Percentiles rank a stretch among this genome's conserved stretches.
phyloP scores from a whole-genome alignment of 768 basidiomycete species.

The Lactifluus hygrophoroides region DNA sequence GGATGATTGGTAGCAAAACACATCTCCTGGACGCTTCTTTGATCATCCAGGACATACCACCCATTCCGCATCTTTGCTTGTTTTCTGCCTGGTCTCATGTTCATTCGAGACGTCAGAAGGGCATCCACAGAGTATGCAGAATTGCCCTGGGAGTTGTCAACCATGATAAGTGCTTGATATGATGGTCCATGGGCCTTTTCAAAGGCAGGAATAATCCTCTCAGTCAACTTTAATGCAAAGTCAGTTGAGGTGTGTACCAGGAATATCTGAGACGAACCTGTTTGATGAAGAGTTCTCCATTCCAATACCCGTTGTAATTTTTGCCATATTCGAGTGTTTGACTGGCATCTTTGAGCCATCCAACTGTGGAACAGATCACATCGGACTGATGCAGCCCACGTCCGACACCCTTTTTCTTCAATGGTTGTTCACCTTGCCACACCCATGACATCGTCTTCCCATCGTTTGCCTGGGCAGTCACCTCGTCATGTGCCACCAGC shows the following conservation, averaged over 20 bases:
- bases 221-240: conserved; percentile 19
- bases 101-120: conserved; percentile 29
- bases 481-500: conserved; percentile 34
- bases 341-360: conserved; percentile 22
- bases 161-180: conserved; percentile 31
- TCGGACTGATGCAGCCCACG: conserved; percentile 32
- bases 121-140: conserved; percentile 33
- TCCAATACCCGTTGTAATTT: conserved; percentile 36
- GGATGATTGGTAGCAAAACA: too few species aligned
- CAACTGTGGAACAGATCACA: conserved; percentile 26
- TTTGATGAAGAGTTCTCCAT: conserved; percentile 28
- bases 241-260: not conserved
- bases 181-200: conserved; percentile 17
- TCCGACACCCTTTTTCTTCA: conserved; percentile 34
- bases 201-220: conserved; percentile 23
- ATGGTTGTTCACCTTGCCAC: conserved; percentile 26
- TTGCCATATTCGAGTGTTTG: conserved; percentile 34
- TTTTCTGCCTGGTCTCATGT: conserved; percentile 32
- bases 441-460: conserved; percentile 30
- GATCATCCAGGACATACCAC: too few species aligned
- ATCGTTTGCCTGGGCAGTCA: conserved; percentile 35
- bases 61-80: conserved; percentile 30
- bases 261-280: too few species aligned
- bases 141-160: conserved; percentile 38
- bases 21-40: too few species aligned